phyloP scores from a whole-genome alignment of 306 rosid genomes.

The Quercus gilva region DNA sequence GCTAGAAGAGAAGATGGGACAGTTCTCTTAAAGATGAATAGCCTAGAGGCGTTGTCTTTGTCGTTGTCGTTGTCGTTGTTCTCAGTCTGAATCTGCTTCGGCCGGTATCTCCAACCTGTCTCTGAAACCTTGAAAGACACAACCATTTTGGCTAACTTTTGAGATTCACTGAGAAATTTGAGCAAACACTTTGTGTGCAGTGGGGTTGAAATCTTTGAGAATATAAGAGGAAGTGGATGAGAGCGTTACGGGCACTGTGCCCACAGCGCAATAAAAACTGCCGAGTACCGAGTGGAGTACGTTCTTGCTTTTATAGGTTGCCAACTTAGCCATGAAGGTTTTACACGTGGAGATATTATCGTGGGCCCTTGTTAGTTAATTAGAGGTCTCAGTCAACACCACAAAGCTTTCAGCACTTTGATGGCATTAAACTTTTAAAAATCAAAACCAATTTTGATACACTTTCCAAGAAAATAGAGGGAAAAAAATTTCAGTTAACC shows the following conservation, averaged over 20 bases:
- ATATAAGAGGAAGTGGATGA: not conserved
- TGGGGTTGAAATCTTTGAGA: not conserved
- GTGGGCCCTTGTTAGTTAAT: not conserved
- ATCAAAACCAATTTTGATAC: too few species aligned
- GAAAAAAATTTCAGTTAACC: too few species aligned
- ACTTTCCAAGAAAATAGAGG: too few species aligned
- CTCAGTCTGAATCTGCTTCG: constrained; percentile 24
- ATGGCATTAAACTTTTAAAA: too few species aligned
- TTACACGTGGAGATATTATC: constrained; percentile 23
- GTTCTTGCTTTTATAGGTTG: constrained; percentile 16
- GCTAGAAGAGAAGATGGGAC: not conserved
- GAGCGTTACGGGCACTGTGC: constrained; percentile 1
- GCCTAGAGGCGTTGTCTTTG: too few species aligned
- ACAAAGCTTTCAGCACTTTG: too few species aligned
- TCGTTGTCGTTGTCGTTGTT: not conserved
- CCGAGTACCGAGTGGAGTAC: not conserved
- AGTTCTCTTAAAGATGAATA: not conserved
- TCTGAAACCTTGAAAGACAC: constrained; percentile 37
- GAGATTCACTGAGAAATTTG: not conserved
- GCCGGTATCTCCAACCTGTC: constrained; percentile 36
- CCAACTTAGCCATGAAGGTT: constrained; percentile 33
- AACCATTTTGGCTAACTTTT: constrained; percentile 22
- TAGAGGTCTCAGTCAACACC: not conserved
- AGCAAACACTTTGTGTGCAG: not conserved
- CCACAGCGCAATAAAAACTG: constrained; percentile 6